phyloP scores from a whole-genome alignment of 805 yeast species.

The Lipomyces spencermartinsiae region DNA sequence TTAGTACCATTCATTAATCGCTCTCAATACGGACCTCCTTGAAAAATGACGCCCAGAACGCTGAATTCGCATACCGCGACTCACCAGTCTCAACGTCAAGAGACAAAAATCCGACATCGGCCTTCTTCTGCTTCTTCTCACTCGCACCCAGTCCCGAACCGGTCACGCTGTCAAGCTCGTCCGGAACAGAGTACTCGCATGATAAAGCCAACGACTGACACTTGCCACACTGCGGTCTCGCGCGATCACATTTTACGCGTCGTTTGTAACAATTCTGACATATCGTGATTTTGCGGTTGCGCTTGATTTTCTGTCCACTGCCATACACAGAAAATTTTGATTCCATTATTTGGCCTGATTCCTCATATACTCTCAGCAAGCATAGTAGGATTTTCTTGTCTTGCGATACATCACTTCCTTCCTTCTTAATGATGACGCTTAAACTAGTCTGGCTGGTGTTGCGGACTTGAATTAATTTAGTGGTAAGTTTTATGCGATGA shows the following conservation, averaged over 20 bases:
- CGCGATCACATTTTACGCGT: constrained; percentile 30
- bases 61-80: constrained; percentile 19
- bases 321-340: not conserved
- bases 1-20: no score
- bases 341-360: not conserved
- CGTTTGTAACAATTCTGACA: constrained; percentile 31
- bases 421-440: no score
- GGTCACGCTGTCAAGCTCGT: not conserved
- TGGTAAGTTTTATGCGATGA: no score
- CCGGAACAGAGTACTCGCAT: constrained; percentile 18
- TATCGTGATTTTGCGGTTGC: constrained; percentile 28
- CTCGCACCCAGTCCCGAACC: not conserved
- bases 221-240: constrained; percentile 25
- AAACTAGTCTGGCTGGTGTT: no score
- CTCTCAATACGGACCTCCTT: constrained; percentile 18
- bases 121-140: not conserved
- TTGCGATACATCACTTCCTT: no score
- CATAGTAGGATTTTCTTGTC: no score
- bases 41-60: constrained; percentile 29
- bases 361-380: no score
- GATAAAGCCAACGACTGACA: constrained; percentile 21
- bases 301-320: constrained; percentile 16
- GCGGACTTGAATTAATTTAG: no score
- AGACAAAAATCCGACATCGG: constrained; percentile 22
- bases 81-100: constrained; percentile 17